Conservation (phyloP, 768 basidiomycete genomes). For the Russula vinacea region DNA sequence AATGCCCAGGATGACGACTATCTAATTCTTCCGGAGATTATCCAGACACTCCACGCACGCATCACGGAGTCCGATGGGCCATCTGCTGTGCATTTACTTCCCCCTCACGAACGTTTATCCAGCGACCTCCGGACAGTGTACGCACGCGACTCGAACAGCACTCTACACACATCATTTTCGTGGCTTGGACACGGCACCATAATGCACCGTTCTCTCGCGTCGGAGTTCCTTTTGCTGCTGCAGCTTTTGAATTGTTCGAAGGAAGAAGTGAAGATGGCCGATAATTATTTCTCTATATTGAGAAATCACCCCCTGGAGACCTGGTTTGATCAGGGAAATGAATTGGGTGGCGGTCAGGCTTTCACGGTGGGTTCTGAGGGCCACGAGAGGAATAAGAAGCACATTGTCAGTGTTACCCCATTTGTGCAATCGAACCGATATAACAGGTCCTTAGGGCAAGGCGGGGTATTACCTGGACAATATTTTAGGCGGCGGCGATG, state of each 20-base stretch:
- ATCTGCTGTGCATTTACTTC: slow-evolving; percentile 51
- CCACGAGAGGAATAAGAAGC: slow-evolving; percentile 51
- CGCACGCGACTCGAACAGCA: slow-evolving; percentile 31
- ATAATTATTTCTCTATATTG: slow-evolving; percentile 65
- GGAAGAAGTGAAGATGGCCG: slow-evolving; percentile 61
- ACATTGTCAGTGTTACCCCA: slow-evolving; percentile 49
- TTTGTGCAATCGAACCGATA: slow-evolving; percentile 2
- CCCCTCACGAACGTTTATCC: slow-evolving; percentile 59
- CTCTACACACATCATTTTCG: slow-evolving; percentile 54
- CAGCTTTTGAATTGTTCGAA: slow-evolving; percentile 43
- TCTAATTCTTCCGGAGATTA: slow-evolving; percentile 54
- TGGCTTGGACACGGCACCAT: slow-evolving; percentile 68
- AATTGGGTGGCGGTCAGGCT: slow-evolving; percentile 55
- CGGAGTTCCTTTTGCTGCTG: slow-evolving; percentile 51
- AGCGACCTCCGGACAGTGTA: slow-evolving; percentile 48
- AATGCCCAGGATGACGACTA: slow-evolving; percentile 63
- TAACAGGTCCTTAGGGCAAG: slow-evolving; percentile 37
- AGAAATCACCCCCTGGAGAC: slow-evolving; percentile 53
- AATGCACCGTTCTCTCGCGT: slow-evolving; percentile 43
- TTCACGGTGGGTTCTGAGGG: slow-evolving; percentile 63
- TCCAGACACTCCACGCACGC: slow-evolving; percentile 48
- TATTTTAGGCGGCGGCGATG: slow-evolving; percentile 25
- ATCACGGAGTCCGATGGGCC: slow-evolving; percentile 33
- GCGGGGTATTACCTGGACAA: slow-evolving; percentile 42
- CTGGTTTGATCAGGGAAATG: slow-evolving; percentile 64